Conservation (phyloP, 345 rosid species). For the Gossypioides kirkii region DNA sequence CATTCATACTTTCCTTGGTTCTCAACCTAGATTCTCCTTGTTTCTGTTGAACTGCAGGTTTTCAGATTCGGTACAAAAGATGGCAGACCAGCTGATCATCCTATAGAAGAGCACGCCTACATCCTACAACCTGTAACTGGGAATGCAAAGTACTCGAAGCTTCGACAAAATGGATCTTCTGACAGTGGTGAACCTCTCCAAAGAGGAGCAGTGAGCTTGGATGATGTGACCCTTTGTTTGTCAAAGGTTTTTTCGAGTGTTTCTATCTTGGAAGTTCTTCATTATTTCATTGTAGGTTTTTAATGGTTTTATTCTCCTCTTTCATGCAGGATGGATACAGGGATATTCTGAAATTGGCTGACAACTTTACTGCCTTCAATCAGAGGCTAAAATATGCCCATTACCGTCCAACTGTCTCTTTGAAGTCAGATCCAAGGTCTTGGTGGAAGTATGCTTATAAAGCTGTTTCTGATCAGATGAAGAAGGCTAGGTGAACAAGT, state of each 20-base stretch:
- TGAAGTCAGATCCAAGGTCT: conserved; percentile 64
- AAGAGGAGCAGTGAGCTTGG: conserved; percentile 80
- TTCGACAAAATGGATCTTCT: conserved; percentile 39
- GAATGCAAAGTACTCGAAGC: conserved; percentile 71
- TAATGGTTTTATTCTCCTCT: conserved; percentile 20
- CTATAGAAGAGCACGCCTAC: conserved; percentile 58
- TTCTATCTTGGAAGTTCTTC: conserved; percentile 14
- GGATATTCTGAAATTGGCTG: conserved; percentile 82
- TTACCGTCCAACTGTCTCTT: conserved; percentile 71
- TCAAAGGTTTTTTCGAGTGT: conserved; percentile 57
- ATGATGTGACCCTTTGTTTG: conserved; percentile 88
- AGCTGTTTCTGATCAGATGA: conserved; percentile 80
- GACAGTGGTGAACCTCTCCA: conserved; percentile 52
- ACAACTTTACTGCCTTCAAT: conserved; percentile 85
- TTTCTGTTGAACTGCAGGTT: conserved; percentile 41
- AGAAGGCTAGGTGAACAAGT: conserved; percentile 62
- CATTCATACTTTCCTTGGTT: conserved; percentile 11
- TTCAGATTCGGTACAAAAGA: conserved; percentile 78
- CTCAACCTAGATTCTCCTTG: conserved; percentile 10
- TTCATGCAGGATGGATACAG: conserved; percentile 77
- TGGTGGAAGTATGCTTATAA: conserved; percentile 96
- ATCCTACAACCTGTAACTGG: conserved; percentile 93
- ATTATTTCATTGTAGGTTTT: conserved; percentile 17
- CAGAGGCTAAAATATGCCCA: conserved; percentile 87
- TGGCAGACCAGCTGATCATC: conserved; percentile 67